A percentile compares a stretch with the other conserved stretches of the same genome.
phyloP scores from a whole-genome alignment of 1,139 yeast genomes.

The Pichia sp. region DNA sequence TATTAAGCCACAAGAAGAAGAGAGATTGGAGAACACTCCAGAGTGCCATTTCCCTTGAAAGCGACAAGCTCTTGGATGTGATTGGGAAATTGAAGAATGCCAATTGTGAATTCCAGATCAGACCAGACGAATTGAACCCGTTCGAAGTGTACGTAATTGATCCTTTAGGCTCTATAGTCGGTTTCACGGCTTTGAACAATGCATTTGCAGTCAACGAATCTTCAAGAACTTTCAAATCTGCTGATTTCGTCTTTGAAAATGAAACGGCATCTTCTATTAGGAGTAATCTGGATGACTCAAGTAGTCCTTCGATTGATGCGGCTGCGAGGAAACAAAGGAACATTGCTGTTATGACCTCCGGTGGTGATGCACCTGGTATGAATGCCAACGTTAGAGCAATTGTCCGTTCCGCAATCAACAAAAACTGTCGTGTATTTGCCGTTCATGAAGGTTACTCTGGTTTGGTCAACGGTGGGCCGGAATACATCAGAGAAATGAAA shows the following conservation, averaged over 20 bases:
- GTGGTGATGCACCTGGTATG: conserved; percentile 89
- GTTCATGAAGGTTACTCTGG: conserved; percentile 79
- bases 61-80: conserved; percentile 36
- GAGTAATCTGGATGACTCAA: conserved; percentile 1
- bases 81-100: conserved; percentile 34
- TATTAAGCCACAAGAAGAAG: conserved; percentile 32
- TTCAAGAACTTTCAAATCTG: conserved; percentile 14
- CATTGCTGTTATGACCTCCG: conserved; percentile 82
- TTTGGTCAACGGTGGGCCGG: conserved; percentile 60
- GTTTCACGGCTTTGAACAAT: conserved; percentile 58
- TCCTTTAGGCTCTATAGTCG: conserved; percentile 63
- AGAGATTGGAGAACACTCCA: conserved; percentile 52
- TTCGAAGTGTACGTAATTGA: conserved; percentile 64
- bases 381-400: conserved; percentile 79
- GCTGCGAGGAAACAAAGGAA: conserved; percentile 33
- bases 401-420: conserved; percentile 66
- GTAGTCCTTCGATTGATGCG: neutral
- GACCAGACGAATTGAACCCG: conserved; percentile 65
- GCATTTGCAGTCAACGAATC: conserved; percentile 38
- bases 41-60: conserved; percentile 39
- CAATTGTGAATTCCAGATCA: conserved; percentile 31
- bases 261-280: neutral
- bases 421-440: conserved; percentile 69
- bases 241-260: conserved; percentile 1
- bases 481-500: conserved; percentile 57